These are phyloP conservation scores for Fraxinus sp. DNA, from an alignment of 305 asterid species.

Conservation along the genomic window DNA sequence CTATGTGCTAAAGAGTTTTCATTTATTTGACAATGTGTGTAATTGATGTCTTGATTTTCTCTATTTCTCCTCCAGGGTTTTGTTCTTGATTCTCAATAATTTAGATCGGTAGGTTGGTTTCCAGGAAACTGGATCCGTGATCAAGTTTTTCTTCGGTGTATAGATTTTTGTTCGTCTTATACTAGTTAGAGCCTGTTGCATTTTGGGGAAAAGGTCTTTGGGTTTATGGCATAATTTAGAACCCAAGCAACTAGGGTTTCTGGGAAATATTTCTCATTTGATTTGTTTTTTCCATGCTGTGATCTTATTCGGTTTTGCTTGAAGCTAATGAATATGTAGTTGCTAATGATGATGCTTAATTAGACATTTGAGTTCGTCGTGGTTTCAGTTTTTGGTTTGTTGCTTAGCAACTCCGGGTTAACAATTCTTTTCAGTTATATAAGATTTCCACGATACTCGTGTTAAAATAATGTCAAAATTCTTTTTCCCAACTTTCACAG, in stretches of 20 bases:
- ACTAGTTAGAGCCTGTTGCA: slow-evolving; percentile 3
- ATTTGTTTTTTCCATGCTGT: neutral
- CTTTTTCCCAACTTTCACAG: neutral
- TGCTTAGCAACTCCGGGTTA: neutral
- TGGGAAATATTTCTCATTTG: neutral
- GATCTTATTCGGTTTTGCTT: slow-evolving; percentile 17
- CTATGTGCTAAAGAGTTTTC: neutral
- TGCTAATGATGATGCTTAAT: neutral
- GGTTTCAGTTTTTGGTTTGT: neutral
- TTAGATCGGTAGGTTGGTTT: slow-evolving; percentile 37
- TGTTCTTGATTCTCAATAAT: slow-evolving; percentile 1
- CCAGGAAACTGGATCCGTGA: slow-evolving; percentile 8
- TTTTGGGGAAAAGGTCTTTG: slow-evolving; percentile 3
- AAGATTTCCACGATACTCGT: neutral
- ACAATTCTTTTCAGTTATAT: neutral
- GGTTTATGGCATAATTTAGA: slow-evolving; percentile 14
- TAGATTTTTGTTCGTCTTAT: slow-evolving; percentile 12
- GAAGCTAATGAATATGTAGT: slow-evolving; percentile 8
- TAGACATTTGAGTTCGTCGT: slow-evolving; percentile 5
- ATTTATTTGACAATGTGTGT: slow-evolving; percentile 26
- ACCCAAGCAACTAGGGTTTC: slow-evolving; percentile 35
- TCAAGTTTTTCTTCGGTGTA: slow-evolving; percentile 16
- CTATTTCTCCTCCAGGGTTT: slow-evolving; percentile 21
- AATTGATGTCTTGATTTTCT: slow-evolving; percentile 13
- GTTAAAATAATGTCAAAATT: neutral